Percentiles rank a stretch among this genome's conserved stretches.
Evolutionary conservation across 2,329 filamentous ascomycete species (phyloP).

Genomic region (Aspergillus texensis): DNA sequence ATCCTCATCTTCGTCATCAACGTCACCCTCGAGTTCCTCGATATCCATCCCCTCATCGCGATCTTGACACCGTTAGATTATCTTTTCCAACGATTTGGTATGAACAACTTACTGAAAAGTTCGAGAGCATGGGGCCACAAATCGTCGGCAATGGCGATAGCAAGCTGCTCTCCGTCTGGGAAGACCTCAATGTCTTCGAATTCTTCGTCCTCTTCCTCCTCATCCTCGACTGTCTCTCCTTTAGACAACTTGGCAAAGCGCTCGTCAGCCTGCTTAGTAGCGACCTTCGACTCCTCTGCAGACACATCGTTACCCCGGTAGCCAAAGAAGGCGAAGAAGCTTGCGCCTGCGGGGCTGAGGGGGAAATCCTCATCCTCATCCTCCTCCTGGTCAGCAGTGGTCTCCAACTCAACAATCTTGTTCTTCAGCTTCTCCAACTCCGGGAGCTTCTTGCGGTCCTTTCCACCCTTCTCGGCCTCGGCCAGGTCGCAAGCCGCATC

Average conservation of each 20-base stretch:
- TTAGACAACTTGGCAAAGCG: conserved; percentile 53
- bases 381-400: conserved; percentile 34
- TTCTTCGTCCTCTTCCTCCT: conserved; percentile 49
- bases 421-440: conserved; percentile 57
- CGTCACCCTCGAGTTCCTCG: conserved; percentile 64
- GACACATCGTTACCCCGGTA: conserved; percentile 72
- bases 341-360: conserved; percentile 66
- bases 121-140: conserved; percentile 85
- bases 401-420: conserved; percentile 49
- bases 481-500: conserved; percentile 71
- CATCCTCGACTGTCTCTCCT: conserved; percentile 54
- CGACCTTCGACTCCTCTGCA: conserved; percentile 70
- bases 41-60: conserved; percentile 68
- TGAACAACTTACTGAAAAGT: conserved; percentile 75
- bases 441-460: conserved; percentile 54
- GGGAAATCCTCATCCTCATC: conserved; percentile 41
- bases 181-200: conserved; percentile 79
- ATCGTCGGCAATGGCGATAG: conserved; percentile 79
- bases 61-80: conserved; percentile 32
- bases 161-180: conserved; percentile 82
- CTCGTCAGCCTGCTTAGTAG: conserved; percentile 63
- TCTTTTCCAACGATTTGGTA: background rate
- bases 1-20: conserved; percentile 43
- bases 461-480: conserved; percentile 60
- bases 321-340: conserved; percentile 90